A percentile compares a stretch with the other conserved stretches of the same genome.
Evolutionary conservation across 805 yeast species (phyloP).

Genomic region (Yarrowia sp.): DNA sequence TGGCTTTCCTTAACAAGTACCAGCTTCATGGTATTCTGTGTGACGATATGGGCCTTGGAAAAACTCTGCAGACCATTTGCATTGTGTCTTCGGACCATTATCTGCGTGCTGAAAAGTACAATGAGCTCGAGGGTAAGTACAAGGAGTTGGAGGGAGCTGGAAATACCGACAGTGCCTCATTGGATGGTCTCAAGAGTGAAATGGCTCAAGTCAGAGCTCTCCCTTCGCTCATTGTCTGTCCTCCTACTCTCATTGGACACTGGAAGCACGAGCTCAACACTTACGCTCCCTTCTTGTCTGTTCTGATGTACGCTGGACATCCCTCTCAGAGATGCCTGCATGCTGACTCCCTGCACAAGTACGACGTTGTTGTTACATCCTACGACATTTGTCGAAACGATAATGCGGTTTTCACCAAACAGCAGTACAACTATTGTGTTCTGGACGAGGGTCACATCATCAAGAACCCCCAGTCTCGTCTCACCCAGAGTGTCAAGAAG

Average conservation of each 20-base stretch:
- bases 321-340: slow-evolving; percentile 66
- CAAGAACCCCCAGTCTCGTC: slow-evolving; percentile 82
- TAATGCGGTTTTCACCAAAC: slow-evolving; percentile 54
- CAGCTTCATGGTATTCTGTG: slow-evolving; percentile 95
- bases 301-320: slow-evolving; percentile 88
- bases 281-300: slow-evolving; percentile 82
- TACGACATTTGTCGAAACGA: slow-evolving; percentile 97
- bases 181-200: slow-evolving; percentile 44
- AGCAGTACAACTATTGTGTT: slow-evolving; percentile 88
- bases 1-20: slow-evolving; percentile 89
- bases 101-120: slow-evolving; percentile 66
- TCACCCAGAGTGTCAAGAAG: slow-evolving; percentile 82
- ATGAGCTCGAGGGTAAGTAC: slow-evolving; percentile 26
- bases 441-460: slow-evolving; percentile 97
- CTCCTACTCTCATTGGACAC: slow-evolving; percentile 97
- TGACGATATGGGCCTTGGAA: slow-evolving; percentile 99
- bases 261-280: slow-evolving; percentile 95
- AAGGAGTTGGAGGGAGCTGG: slow-evolving; percentile 1
- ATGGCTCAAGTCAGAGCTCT: slow-evolving; percentile 66
- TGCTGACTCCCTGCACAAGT: slow-evolving; percentile 48
- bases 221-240: slow-evolving; percentile 87
- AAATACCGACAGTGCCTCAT: not conserved
- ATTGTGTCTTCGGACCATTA: slow-evolving; percentile 96
- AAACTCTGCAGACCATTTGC: slow-evolving; percentile 94
- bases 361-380: slow-evolving; percentile 90